Percentiles rank a stretch among this genome's conserved stretches.
Conservation (phyloP, 257 asterid species). For the Plectranthus barbatus region DNA sequence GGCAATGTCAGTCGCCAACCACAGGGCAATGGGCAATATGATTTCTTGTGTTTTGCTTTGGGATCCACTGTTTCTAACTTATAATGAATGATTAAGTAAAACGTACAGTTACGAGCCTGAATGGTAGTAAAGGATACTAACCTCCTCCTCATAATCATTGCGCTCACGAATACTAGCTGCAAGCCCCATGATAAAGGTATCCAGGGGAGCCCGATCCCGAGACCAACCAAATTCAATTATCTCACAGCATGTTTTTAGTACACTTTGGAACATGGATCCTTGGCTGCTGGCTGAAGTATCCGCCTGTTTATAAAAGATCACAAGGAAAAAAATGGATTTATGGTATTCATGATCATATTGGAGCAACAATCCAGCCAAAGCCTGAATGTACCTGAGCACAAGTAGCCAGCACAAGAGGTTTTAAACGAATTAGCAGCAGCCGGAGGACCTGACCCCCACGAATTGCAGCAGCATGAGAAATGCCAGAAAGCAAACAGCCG, state of each 20-base stretch:
- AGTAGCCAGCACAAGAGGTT: slow-evolving; percentile 77
- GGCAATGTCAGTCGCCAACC: too few relatives aligned
- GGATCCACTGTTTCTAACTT: not conserved
- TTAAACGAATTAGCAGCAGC: slow-evolving; percentile 77
- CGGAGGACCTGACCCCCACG: slow-evolving; percentile 96
- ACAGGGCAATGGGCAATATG: too few relatives aligned
- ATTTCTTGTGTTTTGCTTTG: not conserved
- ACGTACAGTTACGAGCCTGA: slow-evolving; percentile 1
- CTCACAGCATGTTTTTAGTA: slow-evolving; percentile 83
- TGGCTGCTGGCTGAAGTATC: slow-evolving; percentile 72
- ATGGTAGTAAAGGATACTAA: slow-evolving; percentile 20
- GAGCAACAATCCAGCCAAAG: slow-evolving; percentile 12
- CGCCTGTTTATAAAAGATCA: slow-evolving; percentile 44
- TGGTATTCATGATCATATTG: slow-evolving; percentile 14
- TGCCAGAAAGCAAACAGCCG: slow-evolving; percentile 77
- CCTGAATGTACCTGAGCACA: slow-evolving; percentile 69
- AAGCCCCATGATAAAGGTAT: slow-evolving; percentile 88
- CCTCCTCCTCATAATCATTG: slow-evolving; percentile 85
- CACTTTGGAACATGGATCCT: slow-evolving; percentile 81
- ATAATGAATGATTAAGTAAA: not conserved
- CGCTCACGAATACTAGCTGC: slow-evolving; percentile 84
- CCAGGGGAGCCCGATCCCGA: slow-evolving; percentile 87
- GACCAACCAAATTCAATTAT: slow-evolving; percentile 87
- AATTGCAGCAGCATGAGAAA: slow-evolving; percentile 73
- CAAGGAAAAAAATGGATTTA: not conserved